These are phyloP conservation scores for Saccharomycopsis lassenensis DNA, from an alignment of 805 yeast species.

Conservation along the genomic window DNA sequence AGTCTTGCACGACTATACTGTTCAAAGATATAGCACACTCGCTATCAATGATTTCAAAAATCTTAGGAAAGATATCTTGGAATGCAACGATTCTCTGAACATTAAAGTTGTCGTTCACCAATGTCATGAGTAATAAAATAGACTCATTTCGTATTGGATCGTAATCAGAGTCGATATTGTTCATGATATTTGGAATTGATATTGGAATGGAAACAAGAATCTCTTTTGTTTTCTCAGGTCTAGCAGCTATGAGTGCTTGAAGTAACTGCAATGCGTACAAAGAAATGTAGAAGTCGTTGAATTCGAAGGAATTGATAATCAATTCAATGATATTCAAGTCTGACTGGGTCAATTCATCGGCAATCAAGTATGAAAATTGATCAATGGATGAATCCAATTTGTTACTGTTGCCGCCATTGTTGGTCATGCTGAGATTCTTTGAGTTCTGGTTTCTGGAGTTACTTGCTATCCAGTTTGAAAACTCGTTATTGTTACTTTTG, in stretches of 20 bases:
- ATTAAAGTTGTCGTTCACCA: conserved; percentile 72
- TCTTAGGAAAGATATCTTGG: conserved; percentile 78
- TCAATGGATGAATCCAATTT: conserved; percentile 44
- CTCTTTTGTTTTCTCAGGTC: conserved; percentile 67
- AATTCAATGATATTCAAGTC: conserved; percentile 32
- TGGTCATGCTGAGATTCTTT: too few relatives aligned
- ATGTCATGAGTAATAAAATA: conserved; percentile 68
- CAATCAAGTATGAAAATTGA: conserved; percentile 87
- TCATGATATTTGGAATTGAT: conserved; percentile 67
- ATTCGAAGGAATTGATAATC: conserved; percentile 39
- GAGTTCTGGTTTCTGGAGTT: too few relatives aligned
- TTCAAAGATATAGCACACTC: conserved; percentile 85
- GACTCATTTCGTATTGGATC: conserved; percentile 90
- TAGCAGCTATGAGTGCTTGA: conserved; percentile 70
- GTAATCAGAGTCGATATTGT: conserved; percentile 46
- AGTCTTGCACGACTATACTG: conserved; percentile 83
- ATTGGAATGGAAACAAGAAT: conserved; percentile 62
- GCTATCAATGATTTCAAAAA: conserved; percentile 68
- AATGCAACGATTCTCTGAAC: conserved; percentile 91
- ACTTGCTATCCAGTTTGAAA: too few relatives aligned
- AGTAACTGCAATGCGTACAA: conserved; percentile 76
- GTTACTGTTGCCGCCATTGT: too few relatives aligned
- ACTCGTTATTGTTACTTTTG: conserved; percentile 32
- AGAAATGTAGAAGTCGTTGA: conserved; percentile 62
- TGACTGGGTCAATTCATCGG: conserved; percentile 79